Conservation (phyloP, 305 asterid genomes). For the Vinca major region DNA sequence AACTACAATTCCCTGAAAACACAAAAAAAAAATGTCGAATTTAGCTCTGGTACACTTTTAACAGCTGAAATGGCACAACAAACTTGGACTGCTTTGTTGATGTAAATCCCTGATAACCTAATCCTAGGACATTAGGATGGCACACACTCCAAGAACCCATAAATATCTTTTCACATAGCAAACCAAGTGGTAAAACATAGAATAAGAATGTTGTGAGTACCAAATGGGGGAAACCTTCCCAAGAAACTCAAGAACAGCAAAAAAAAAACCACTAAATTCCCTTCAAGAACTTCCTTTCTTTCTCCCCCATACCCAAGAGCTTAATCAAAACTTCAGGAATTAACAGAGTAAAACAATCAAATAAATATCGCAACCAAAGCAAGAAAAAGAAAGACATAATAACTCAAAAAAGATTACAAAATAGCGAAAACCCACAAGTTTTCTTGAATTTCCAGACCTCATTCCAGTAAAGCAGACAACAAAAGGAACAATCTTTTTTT, state of each 20-base stretch:
- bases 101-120: neutral
- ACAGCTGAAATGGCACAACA: neutral
- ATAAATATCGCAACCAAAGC: neutral
- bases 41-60: neutral
- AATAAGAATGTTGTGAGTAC: neutral
- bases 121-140: neutral
- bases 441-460: neutral
- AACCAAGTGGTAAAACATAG: neutral
- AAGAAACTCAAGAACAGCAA: neutral
- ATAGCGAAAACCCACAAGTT: slow-evolving; percentile 2
- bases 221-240: slow-evolving; percentile 1
- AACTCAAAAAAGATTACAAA: neutral
- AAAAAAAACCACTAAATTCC: neutral
- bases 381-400: neutral
- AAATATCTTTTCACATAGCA: neutral
- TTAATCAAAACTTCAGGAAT: neutral
- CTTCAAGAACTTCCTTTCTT: neutral
- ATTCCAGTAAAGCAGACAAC: neutral
- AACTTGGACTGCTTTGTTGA: neutral
- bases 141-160: neutral
- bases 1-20: neutral
- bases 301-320: neutral
- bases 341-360: neutral
- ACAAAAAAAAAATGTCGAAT: neutral
- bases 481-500: too few species aligned